Conservation (phyloP, 805 yeast genomes). For the Starmerella tilneyi region DNA sequence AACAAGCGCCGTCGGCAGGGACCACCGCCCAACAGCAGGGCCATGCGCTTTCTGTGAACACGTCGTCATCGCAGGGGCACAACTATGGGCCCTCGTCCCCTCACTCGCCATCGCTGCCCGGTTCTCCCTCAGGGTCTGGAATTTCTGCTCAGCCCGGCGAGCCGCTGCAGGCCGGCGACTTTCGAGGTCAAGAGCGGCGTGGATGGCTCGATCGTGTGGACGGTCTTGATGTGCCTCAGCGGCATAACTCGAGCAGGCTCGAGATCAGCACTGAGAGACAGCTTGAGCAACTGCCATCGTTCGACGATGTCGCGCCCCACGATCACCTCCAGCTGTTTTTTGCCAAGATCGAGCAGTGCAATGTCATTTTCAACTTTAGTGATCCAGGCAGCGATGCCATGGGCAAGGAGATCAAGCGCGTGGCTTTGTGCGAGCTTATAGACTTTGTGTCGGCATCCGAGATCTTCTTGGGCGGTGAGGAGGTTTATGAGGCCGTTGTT, state of each 20-base stretch:
- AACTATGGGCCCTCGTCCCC: background rate
- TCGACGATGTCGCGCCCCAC: constrained; percentile 78
- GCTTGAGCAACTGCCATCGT: constrained; percentile 67
- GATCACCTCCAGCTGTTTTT: constrained; percentile 71
- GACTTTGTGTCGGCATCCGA: constrained; percentile 77
- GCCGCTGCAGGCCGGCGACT: constrained; percentile 7
- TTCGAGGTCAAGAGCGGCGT: constrained; percentile 12
- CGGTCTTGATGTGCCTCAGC: constrained; percentile 70
- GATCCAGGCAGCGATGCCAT: constrained; percentile 87
- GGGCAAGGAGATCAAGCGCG: constrained; percentile 85
- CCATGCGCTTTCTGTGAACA: background rate
- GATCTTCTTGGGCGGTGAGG: constrained; percentile 69
- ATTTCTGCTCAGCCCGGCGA: constrained; percentile 1
- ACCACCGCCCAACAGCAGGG: background rate
- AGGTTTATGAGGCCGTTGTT: constrained; percentile 79
- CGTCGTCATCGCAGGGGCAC: background rate
- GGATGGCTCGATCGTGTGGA: constrained; percentile 52
- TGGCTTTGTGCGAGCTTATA: constrained; percentile 78
- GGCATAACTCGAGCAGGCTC: constrained; percentile 86
- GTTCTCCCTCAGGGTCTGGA: background rate
- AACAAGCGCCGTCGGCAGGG: constrained; percentile 1
- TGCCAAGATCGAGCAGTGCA: constrained; percentile 88
- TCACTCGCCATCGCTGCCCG: constrained; percentile 1
- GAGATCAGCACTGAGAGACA: constrained; percentile 63
- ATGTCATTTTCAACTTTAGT: constrained; percentile 82